Percentiles rank a stretch among this genome's conserved stretches.
These are phyloP conservation scores for Malus fusca DNA, from an alignment of 306 rosid genomes.

Conservation along the genomic window DNA sequence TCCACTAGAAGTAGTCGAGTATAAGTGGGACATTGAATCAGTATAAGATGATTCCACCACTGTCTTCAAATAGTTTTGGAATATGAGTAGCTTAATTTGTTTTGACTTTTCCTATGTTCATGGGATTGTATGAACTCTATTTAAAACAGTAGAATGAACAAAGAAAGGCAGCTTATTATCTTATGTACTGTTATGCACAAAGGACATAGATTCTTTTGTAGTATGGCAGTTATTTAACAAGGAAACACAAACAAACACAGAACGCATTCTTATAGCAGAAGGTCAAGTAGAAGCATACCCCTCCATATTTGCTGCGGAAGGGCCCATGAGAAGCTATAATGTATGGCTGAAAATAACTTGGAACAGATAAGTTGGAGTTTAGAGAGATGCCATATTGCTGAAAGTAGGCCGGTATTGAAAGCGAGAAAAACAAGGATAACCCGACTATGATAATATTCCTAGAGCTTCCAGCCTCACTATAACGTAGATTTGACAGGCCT, in stretches of 20 bases:
- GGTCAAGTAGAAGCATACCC: constrained; percentile 51
- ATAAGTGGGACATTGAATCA: background rate
- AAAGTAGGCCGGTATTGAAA: constrained; percentile 91
- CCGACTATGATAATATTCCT: constrained; percentile 96
- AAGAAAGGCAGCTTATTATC: background rate
- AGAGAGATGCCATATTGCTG: constrained; percentile 90
- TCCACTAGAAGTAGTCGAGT: background rate
- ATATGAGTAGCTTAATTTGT: background rate
- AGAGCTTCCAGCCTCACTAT: constrained; percentile 99
- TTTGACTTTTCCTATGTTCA: background rate
- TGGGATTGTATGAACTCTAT: background rate
- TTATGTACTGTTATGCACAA: background rate
- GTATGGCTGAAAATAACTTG: constrained; percentile 91
- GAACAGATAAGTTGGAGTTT: constrained; percentile 70
- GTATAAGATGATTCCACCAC: background rate
- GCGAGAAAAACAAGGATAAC: constrained; percentile 83
- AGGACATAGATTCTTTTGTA: background rate
- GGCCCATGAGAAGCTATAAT: constrained; percentile 95
- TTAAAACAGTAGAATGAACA: background rate
- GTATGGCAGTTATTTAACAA: background rate
- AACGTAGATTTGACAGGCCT: constrained; percentile 94
- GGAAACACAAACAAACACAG: background rate
- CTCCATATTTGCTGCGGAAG: constrained; percentile 62
- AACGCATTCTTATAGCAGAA: background rate
- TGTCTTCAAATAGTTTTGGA: background rate